Evolutionary conservation across 2,329 filamentous ascomycete species (phyloP).

Genomic region (Ascochyta lentis): DNA sequence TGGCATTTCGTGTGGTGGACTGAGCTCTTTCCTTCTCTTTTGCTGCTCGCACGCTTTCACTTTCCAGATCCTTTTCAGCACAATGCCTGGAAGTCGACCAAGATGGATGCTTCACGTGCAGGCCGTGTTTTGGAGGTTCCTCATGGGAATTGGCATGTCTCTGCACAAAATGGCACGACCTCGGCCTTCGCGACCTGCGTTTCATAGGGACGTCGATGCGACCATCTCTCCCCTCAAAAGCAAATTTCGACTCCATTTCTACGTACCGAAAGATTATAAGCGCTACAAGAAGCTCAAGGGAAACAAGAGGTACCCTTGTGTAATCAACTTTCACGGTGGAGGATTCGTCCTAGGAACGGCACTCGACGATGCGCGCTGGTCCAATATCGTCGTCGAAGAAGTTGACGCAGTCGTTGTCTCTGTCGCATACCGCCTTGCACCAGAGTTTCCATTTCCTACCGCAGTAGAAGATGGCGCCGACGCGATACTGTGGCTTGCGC

Average conservation of each 20-base stretch:
- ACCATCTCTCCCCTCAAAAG: conserved; percentile 55
- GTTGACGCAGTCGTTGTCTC: conserved; percentile 65
- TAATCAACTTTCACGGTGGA: conserved; percentile 70
- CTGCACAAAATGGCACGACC: conserved; percentile 69
- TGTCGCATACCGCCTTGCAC: conserved; percentile 67
- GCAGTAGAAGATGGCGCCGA: conserved; percentile 70
- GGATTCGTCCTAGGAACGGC: conserved; percentile 67
- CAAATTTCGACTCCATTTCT: conserved; percentile 64
- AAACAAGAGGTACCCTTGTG: conserved; percentile 60
- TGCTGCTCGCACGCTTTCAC: conserved; percentile 3
- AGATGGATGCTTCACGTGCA: conserved; percentile 69
- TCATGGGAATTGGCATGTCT: conserved; percentile 74
- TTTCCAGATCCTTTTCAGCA: neutral
- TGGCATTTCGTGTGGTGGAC: conserved; percentile 3
- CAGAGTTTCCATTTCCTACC: conserved; percentile 67
- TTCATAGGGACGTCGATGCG: conserved; percentile 63
- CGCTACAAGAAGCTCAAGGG: conserved; percentile 50
- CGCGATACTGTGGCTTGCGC: conserved; percentile 64
- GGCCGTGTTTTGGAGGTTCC: conserved; percentile 69
- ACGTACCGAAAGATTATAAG: conserved; percentile 62
- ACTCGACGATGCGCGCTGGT: conserved; percentile 68
- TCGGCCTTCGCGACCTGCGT: conserved; percentile 65
- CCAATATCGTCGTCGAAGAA: conserved; percentile 61
- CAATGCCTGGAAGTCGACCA: conserved; percentile 46
- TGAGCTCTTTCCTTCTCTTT: neutral